Conservation (phyloP, 768 basidiomycete species). For the Lyophyllum decastes region DNA sequence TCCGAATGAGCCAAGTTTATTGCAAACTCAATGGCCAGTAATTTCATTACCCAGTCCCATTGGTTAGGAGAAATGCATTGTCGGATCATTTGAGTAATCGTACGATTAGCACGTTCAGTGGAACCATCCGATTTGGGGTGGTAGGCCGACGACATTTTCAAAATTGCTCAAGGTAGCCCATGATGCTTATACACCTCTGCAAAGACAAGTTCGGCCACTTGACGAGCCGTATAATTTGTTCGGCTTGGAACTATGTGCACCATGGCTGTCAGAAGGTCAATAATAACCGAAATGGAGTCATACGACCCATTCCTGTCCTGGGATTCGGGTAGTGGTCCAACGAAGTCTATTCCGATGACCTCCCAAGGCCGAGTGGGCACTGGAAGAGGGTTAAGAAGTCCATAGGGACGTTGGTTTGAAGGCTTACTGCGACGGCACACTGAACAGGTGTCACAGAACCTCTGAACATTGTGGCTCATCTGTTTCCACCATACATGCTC, state of each 20-base stretch:
- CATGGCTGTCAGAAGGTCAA: constrained; percentile 16
- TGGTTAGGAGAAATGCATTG: constrained; percentile 23
- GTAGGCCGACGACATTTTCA: constrained; percentile 31
- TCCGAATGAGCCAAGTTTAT: constrained; percentile 33
- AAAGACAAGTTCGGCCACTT: constrained; percentile 23
- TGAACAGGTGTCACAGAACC: constrained; percentile 30
- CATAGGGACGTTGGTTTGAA: constrained; percentile 16
- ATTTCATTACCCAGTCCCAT: constrained; percentile 26
- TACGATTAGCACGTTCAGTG: constrained; percentile 32
- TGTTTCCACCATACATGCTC: constrained; percentile 37
- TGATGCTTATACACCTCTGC: constrained; percentile 25
- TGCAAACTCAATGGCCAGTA: constrained; percentile 37
- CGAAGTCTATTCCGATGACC: constrained; percentile 15
- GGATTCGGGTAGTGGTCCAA: constrained; percentile 18
- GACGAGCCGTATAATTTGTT: constrained; percentile 14
- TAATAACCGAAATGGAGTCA: constrained; percentile 24
- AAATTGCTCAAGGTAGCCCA: constrained; percentile 24
- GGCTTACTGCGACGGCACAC: constrained; percentile 19
- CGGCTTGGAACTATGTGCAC: constrained; percentile 18
- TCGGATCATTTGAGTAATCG: constrained; percentile 28
- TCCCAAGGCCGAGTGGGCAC: constrained; percentile 13
- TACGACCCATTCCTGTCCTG: constrained; percentile 16
- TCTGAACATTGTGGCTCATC: constrained; percentile 11
- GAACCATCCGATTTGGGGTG: constrained; percentile 21
- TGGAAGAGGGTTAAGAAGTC: constrained; percentile 17